phyloP scores from a whole-genome alignment of 768 basidiomycete species.

The Lactifluus subvellereus region DNA sequence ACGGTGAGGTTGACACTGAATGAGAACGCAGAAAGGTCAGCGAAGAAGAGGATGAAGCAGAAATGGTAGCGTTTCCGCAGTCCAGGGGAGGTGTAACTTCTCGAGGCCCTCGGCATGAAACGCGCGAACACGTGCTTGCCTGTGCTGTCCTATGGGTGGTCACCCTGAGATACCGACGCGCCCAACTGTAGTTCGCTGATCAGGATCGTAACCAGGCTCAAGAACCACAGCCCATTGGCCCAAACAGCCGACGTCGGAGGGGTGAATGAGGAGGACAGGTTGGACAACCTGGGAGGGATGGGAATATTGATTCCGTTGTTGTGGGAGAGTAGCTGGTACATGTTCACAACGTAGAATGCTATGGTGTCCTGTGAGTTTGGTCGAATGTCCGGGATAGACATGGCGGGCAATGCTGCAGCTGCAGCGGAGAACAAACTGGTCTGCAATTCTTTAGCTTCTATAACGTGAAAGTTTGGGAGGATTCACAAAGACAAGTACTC shows the following conservation, averaged over 20 bases:
- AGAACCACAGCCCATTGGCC: constrained; percentile 1
- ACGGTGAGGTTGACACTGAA: not conserved
- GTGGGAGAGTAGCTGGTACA: too few species aligned
- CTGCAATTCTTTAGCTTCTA: not conserved
- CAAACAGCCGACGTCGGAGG: constrained; percentile 30
- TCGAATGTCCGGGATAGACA: too few species aligned
- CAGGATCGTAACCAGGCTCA: not conserved
- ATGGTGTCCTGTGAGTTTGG: too few species aligned
- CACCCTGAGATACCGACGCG: not conserved
- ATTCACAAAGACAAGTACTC: too few species aligned
- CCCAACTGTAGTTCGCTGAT: not conserved
- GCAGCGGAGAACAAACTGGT: too few species aligned
- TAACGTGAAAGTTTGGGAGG: not conserved
- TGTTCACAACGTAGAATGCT: too few species aligned
- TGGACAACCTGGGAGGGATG: not conserved
- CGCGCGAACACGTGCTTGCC: not conserved
- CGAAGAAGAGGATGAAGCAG: not conserved
- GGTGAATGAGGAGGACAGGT: constrained; percentile 12
- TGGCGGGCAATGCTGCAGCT: too few species aligned
- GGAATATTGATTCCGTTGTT: not conserved
- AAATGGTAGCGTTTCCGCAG: not conserved
- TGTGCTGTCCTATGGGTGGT: not conserved
- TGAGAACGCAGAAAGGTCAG: not conserved
- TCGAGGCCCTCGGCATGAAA: not conserved
- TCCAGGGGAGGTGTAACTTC: not conserved